Conservation (phyloP, 768 basidiomycete genomes). For the Agrocybe praecox region DNA sequence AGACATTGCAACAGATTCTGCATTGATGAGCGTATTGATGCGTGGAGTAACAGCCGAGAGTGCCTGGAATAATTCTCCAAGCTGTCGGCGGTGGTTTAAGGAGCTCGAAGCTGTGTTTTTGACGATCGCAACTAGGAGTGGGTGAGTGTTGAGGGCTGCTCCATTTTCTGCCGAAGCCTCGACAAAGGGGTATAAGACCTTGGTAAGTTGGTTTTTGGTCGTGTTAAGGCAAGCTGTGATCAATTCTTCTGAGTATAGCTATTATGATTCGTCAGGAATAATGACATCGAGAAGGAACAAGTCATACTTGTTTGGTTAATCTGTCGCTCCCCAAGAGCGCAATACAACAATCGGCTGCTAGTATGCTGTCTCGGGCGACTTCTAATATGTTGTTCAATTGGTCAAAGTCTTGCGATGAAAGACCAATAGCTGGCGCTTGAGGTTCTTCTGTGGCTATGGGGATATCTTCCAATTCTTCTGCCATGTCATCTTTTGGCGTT, state of each 20-base stretch:
- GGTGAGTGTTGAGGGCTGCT: constrained; percentile 39
- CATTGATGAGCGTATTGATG: constrained; percentile 73
- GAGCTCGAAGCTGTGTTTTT: constrained; percentile 39
- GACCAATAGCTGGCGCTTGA: constrained; percentile 11
- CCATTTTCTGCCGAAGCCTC: constrained; percentile 58
- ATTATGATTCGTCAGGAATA: not conserved
- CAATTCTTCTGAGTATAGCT: constrained; percentile 95
- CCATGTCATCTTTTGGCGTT: constrained; percentile 36
- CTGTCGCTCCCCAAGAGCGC: constrained; percentile 77
- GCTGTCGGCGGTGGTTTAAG: constrained; percentile 43
- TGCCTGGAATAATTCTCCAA: constrained; percentile 74
- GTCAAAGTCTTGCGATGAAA: constrained; percentile 52
- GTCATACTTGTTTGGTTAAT: constrained; percentile 78
- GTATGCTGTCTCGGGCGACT: constrained; percentile 67
- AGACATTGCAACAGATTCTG: constrained; percentile 78
- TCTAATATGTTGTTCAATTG: constrained; percentile 56
- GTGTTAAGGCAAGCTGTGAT: constrained; percentile 77
- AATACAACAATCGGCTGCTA: constrained; percentile 85
- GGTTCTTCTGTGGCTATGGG: constrained; percentile 7
- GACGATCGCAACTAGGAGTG: constrained; percentile 54
- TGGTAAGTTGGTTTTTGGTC: constrained; percentile 79
- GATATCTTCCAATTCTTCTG: constrained; percentile 19
- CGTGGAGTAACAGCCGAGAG: constrained; percentile 72
- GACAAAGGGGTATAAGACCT: constrained; percentile 84
- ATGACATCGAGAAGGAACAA: constrained; percentile 14